Conservation (phyloP, 192 early-diverging fungal genomes). For the Backusella macrospora region DNA sequence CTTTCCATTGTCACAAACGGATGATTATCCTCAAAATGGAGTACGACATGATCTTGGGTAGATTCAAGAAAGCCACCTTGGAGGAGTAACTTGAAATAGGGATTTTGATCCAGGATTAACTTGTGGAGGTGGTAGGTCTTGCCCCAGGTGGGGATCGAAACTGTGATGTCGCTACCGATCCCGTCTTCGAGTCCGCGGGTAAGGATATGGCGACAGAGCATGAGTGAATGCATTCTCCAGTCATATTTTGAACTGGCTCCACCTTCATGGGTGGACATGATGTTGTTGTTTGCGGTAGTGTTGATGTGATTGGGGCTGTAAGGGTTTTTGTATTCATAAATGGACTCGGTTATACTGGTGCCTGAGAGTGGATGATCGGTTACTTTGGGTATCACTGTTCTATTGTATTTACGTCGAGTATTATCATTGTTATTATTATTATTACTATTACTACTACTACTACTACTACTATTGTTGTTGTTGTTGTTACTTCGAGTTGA, state of each 20-base stretch:
- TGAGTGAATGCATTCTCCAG: constrained; percentile 30
- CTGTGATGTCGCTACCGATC: constrained; percentile 51
- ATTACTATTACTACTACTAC: too few species aligned
- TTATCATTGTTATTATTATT: not conserved
- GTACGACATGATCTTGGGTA: constrained; percentile 27
- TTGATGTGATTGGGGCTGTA: not conserved
- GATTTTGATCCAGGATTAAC: constrained; percentile 54
- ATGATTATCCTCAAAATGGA: constrained; percentile 53
- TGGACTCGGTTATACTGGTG: not conserved
- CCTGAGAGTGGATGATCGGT: constrained; percentile 19
- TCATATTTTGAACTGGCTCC: constrained; percentile 28
- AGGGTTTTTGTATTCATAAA: not conserved
- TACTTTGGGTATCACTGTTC: constrained; percentile 12
- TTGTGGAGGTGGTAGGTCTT: constrained; percentile 55
- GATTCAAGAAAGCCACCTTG: constrained; percentile 54
- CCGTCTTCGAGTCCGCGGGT: constrained; percentile 49
- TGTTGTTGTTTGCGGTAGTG: not conserved
- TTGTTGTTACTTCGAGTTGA: not conserved
- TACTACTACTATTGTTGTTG: too few species aligned
- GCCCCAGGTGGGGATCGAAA: constrained; percentile 46
- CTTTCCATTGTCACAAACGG: constrained; percentile 50
- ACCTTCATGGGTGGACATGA: not conserved
- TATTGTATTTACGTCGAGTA: not conserved
- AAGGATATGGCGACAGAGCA: constrained; percentile 48
- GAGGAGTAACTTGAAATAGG: constrained; percentile 50